Evolutionary conservation across 2,329 filamentous ascomycete genomes (phyloP).

Genomic region (Zymoseptoria brevis): DNA sequence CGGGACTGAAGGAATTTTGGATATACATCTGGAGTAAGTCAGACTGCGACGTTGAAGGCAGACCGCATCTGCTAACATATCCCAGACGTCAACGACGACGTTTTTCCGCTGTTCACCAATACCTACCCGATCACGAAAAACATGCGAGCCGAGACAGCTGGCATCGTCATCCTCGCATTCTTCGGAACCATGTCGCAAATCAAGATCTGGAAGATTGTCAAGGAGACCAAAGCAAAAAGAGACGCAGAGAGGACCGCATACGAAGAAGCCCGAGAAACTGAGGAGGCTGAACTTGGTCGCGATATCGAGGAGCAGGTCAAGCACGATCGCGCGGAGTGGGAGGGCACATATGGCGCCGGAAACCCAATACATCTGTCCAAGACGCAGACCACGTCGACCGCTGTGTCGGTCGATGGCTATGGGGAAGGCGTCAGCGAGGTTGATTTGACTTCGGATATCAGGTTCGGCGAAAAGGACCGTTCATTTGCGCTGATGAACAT

Average conservation of each 20-base stretch:
- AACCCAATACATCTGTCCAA: constrained; percentile 31
- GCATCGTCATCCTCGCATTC: constrained; percentile 64
- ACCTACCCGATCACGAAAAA: constrained; percentile 82
- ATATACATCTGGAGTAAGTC: constrained; percentile 71
- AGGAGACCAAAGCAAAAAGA: constrained; percentile 41
- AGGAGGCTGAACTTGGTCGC: constrained; percentile 59
- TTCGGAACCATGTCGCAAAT: constrained; percentile 77
- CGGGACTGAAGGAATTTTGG: constrained; percentile 96
- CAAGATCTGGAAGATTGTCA: constrained; percentile 75
- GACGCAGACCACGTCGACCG: constrained; percentile 44
- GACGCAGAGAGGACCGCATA: constrained; percentile 43
- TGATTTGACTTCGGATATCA: constrained; percentile 2
- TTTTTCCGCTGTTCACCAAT: constrained; percentile 68
- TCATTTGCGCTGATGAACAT: constrained; percentile 10
- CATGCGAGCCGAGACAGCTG: constrained; percentile 76
- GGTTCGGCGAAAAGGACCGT: constrained; percentile 3
- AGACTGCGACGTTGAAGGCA: background rate
- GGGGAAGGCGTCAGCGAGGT: constrained; percentile 4
- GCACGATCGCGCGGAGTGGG: constrained; percentile 63
- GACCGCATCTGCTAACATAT: constrained; percentile 7
- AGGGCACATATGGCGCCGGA: constrained; percentile 61
- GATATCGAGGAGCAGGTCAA: constrained; percentile 56
- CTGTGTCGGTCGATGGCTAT: constrained; percentile 32
- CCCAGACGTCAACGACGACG: constrained; percentile 60
- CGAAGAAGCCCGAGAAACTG: constrained; percentile 53